These are phyloP conservation scores for Tausonia pullulans DNA, from an alignment of 1,284 basidiomycete genomes.

Conservation along the genomic window DNA sequence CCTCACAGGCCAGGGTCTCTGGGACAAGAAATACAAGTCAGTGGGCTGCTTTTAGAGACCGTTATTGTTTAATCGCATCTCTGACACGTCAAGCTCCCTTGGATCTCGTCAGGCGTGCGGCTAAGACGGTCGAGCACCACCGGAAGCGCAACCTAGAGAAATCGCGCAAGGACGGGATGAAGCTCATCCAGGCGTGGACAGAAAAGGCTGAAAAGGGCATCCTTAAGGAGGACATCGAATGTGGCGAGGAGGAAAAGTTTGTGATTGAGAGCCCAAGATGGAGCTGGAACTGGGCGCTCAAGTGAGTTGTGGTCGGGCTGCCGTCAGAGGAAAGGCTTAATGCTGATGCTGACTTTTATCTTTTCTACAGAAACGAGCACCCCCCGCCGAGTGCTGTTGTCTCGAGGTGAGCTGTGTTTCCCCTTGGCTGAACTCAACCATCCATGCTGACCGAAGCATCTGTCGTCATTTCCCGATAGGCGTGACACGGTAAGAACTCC, in stretches of 20 bases:
- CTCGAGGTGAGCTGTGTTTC: constrained; percentile 26
- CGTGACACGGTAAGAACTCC: not conserved
- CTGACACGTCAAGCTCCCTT: not conserved
- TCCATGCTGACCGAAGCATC: too few species aligned
- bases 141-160: constrained; percentile 29
- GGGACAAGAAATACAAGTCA: constrained; percentile 29
- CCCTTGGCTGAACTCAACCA: not conserved
- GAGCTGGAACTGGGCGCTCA: constrained; percentile 11
- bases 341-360: not conserved
- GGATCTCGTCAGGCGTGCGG: constrained; percentile 18
- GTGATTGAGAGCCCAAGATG: constrained; percentile 8
- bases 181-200: constrained; percentile 17
- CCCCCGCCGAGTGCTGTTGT: constrained; percentile 35
- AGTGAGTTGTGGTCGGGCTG: constrained; percentile 1
- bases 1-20: constrained; percentile 32
- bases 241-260: constrained; percentile 12
- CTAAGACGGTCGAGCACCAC: constrained; percentile 27
- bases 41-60: not conserved
- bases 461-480: not conserved
- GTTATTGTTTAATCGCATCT: not conserved
- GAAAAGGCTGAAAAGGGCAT: constrained; percentile 10
- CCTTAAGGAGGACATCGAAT: constrained; percentile 15
- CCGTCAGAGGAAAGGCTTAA: too few species aligned
- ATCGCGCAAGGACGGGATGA: constrained; percentile 25
- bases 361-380: constrained; percentile 26